These are phyloP conservation scores for Salix exigua DNA, from an alignment of 345 rosid species.

Conservation along the genomic window DNA sequence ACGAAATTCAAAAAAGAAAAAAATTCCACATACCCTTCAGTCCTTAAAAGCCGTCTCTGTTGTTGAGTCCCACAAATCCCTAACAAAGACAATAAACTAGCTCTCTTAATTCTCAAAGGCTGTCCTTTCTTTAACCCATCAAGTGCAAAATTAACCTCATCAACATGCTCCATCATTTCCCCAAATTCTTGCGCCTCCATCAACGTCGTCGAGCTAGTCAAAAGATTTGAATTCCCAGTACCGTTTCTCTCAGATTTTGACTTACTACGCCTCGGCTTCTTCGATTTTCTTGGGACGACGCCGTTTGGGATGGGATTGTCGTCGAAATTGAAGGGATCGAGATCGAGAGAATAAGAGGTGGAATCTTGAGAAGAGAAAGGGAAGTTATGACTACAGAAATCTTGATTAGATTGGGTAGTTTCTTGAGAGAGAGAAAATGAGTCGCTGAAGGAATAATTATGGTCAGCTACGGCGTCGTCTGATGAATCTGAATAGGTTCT, in stretches of 20 bases:
- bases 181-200: constrained; percentile 98
- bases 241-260: background rate
- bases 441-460: constrained; percentile 17
- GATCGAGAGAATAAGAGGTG: constrained; percentile 55
- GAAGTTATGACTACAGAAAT: constrained; percentile 36
- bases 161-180: constrained; percentile 97
- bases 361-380: constrained; percentile 68
- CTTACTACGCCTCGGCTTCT: constrained; percentile 50
- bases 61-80: constrained; percentile 66
- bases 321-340: constrained; percentile 21
- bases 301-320: constrained; percentile 24
- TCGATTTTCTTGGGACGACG: constrained; percentile 38
- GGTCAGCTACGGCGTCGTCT: constrained; percentile 45
- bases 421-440: constrained; percentile 49
- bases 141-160: constrained; percentile 91
- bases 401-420: constrained; percentile 35
- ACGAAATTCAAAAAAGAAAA: background rate
- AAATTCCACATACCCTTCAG: constrained; percentile 52
- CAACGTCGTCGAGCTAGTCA: constrained; percentile 48
- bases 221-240: background rate
- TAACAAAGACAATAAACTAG: constrained; percentile 71
- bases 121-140: constrained; percentile 85
- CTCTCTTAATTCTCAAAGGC: constrained; percentile 75
- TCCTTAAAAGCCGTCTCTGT: constrained; percentile 76
- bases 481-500: constrained; percentile 45